Base-by-base conservation (phyloP, 495 filamentous ascomycete genomes). In the Tuber magnatum region DNA sequence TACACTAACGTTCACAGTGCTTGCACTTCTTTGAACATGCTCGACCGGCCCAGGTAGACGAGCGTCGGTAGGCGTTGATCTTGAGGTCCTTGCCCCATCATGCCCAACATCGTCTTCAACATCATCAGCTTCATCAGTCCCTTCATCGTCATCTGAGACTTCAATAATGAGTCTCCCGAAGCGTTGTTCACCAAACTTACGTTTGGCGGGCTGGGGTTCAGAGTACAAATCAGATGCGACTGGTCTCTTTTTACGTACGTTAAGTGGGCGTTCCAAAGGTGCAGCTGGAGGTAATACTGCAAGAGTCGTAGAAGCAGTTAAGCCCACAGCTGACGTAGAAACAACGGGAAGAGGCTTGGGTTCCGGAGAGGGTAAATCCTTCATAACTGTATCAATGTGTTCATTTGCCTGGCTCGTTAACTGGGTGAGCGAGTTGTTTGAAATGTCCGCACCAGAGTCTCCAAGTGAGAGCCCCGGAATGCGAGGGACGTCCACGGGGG, bases 171-270 rank as follows among this genome's bases (percentile, higher is more conserved):
- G 81, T 16, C 84, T 85, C 8, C 82, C 80, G 32, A 78, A 74
- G 39, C 74, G 76, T 73, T 83, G 81, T 46, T 80, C 79, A 44
- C 86, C 88, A 76, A 91, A 91, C 24, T 88, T 87, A 71, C 89
- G 88, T 80, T 92, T 95, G 42, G 86, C 80, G n/a, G 86, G 82
- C 24, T 81, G 82, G 20, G 78, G 71, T 28, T 84, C 80, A 32
- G 85, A 86, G 72, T 90, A 89, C 77, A 97, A 94, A 81, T 97
- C 94, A 22, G 92, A 87, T 48, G 94, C 93, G 68, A 92, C 91
- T n/a, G 92, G 93, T 35, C 94, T 90, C 83, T 97, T 88, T 72
- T 81, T 76, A 24, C 72, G 77, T 22, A 74, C 46, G 16, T 65
- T 86, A 28, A 65, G 70, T 39, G 73, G 73, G 46, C 73, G 77